These are phyloP conservation scores for Fraxinus ornus DNA, from an alignment of 305 asterid genomes.

Conservation along the genomic window DNA sequence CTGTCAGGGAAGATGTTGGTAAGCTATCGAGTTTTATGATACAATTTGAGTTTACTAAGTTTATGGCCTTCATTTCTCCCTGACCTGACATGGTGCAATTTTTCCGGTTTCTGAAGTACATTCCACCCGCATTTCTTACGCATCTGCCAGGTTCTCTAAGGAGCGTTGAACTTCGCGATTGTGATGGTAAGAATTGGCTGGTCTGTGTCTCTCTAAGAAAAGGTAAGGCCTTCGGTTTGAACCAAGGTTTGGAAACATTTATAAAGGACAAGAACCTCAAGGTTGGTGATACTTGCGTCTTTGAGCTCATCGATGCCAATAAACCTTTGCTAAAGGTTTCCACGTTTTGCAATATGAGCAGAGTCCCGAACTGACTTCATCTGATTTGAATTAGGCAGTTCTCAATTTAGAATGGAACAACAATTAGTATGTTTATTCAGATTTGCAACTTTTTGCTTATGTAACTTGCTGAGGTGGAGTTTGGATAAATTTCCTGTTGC, in stretches of 20 bases:
- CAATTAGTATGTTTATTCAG: not conserved
- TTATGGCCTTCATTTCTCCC: not conserved
- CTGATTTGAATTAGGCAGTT: not conserved
- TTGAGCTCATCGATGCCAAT: not conserved
- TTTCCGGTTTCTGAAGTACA: not conserved
- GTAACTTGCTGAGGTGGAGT: not conserved
- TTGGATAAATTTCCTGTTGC: not conserved
- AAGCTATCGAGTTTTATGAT: constrained; percentile 1
- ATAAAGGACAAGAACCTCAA: not conserved
- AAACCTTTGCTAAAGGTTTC: not conserved
- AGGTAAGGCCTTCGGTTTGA: not conserved
- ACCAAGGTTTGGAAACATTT: not conserved
- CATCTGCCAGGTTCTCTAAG: not conserved
- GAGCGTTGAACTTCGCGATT: not conserved
- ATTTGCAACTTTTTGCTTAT: not conserved
- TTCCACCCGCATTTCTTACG: not conserved
- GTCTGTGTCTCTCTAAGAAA: not conserved
- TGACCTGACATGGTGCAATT: not conserved
- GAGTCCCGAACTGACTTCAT: not conserved
- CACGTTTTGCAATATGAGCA: not conserved
- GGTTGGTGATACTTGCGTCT: not conserved
- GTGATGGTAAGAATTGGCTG: not conserved
- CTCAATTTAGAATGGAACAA: not conserved
- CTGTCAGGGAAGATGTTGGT: constrained; percentile 4
- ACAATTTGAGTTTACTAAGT: not conserved